Percentiles rank a stretch among this genome's conserved stretches.
Evolutionary conservation across 169 alveolate genomes (phyloP).

Genomic region (Eimeria tenella): DNA sequence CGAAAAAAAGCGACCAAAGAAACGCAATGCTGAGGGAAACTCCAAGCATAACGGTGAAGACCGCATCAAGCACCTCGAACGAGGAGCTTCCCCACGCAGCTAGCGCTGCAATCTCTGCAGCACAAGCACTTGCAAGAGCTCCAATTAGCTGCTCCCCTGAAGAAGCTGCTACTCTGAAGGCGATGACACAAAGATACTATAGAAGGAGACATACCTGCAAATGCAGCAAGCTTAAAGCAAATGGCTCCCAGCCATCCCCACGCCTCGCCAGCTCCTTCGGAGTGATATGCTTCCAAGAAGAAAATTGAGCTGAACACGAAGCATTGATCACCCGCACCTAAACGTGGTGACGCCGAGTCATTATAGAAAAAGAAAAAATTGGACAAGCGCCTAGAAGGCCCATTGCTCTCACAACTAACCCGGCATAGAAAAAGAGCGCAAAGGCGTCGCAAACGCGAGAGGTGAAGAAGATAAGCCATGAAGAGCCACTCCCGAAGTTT

Average conservation of each 20-base stretch:
- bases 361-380: too few species aligned
- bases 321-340: not conserved
- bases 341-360: too few species aligned
- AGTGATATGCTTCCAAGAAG: constrained; percentile 94
- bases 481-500: constrained; percentile 91
- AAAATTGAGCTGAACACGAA: constrained; percentile 82
- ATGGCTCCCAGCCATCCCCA: constrained; percentile 94
- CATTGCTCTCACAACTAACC: constrained; percentile 41
- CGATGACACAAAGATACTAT: not conserved
- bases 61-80: constrained; percentile 88
- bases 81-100: constrained; percentile 86
- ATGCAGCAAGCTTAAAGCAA: constrained; percentile 88
- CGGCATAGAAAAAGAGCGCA: constrained; percentile 90
- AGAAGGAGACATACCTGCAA: constrained; percentile 75
- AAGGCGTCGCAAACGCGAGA: constrained; percentile 90
- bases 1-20: constrained; percentile 93
- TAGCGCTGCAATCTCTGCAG: constrained; percentile 88
- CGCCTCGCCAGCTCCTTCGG: constrained; percentile 95
- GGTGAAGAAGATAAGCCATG: constrained; percentile 90
- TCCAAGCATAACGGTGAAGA: constrained; percentile 89
- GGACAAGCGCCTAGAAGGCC: too few species aligned
- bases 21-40: constrained; percentile 87
- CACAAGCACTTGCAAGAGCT: not conserved
- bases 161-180: not conserved
- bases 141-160: not conserved